Evolutionary conservation across 805 yeast species (phyloP), one percentile per base, ranked within the genome.

Genomic region (Hyphopichia homilentoma): DNA sequence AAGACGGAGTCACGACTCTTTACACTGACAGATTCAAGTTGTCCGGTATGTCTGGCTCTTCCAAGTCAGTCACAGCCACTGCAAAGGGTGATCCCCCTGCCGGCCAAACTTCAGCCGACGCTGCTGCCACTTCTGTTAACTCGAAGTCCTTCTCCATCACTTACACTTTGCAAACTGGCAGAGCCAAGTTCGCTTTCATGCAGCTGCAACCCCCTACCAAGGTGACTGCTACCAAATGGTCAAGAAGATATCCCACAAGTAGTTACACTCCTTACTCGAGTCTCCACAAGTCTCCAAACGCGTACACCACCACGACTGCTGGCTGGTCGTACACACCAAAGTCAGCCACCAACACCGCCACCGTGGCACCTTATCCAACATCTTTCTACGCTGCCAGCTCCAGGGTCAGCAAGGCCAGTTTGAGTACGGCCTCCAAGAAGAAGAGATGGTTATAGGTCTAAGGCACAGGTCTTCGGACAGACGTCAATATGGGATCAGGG

Each of bases 161-260:
- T 2, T 90, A 89, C 61, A 73, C 85, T 3, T 41, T 47, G 46
- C 97, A 90, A 62, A 81, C 93, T 0, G 96, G 96, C 19, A 57
- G 45, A 15, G 76, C 84, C 7, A 74, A 89, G 47, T 85, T 61
- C 57, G 97, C 97, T 1, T 96, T 97, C 33, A 86, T 88, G 96
- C 97, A 89, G 61, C 54, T 68, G 38, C 96, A 87, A 59, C 97
- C 98, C 4, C 84, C 81, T 3, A 50, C 83, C 1, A 62, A 61
- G 6, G 75, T 87, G 16, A 84, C 95, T 1, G 75, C 67, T 23
- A 69, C 81, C 7, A 59, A 80, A 3, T 82, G 89, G 81, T 54
- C 81, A 7, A 71, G 79, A 45, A 67, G 77, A 43, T 80, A 59
- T 54, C 78, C 90, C n/a, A 75, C 95, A 1, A 75, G 86, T 34